phyloP scores from a whole-genome alignment of 1,139 yeast species.

The Pichia sp. region DNA sequence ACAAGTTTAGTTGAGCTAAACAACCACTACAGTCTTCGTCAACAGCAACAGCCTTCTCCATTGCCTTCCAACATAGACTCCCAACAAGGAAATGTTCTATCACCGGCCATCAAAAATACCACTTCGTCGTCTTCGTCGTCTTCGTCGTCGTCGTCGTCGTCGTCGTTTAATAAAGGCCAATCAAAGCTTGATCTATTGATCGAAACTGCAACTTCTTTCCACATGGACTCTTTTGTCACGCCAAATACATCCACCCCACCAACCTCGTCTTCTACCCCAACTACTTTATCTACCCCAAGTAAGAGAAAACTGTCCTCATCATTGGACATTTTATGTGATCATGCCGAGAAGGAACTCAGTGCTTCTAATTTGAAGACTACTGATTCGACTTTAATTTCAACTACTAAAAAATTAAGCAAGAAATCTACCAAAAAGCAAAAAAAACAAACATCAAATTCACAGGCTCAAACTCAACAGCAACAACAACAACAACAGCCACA shows the following conservation, averaged over 20 bases:
- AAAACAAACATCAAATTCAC: not conserved
- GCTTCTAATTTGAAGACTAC: conserved; percentile 10
- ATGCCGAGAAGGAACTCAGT: conserved; percentile 13
- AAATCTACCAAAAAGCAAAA: not conserved
- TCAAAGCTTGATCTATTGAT: conserved; percentile 26
- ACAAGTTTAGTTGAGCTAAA: conserved; percentile 17
- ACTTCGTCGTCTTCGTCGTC: not conserved
- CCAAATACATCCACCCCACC: not conserved
- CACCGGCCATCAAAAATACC: too few relatives aligned
- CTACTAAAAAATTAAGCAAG: not conserved
- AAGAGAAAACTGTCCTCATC: conserved; percentile 6
- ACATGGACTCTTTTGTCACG: conserved; percentile 10
- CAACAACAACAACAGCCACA: not conserved
- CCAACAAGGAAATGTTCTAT: conserved; percentile 15
- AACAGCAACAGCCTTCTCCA: conserved; percentile 4
- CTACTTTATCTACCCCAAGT: not conserved
- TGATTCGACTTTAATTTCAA: not conserved
- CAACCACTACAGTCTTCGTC: conserved; percentile 14
- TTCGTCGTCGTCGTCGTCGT: not conserved
- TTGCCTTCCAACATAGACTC: not conserved
- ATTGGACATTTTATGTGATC: conserved; percentile 12
- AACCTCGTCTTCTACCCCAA: not conserved
- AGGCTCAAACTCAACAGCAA: not conserved
- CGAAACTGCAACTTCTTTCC: conserved; percentile 25
- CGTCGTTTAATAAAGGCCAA: conserved; percentile 5